Evolutionary conservation across 176 grass and related monocot species (phyloP).

Genomic region (Calamus simplicifolius): DNA sequence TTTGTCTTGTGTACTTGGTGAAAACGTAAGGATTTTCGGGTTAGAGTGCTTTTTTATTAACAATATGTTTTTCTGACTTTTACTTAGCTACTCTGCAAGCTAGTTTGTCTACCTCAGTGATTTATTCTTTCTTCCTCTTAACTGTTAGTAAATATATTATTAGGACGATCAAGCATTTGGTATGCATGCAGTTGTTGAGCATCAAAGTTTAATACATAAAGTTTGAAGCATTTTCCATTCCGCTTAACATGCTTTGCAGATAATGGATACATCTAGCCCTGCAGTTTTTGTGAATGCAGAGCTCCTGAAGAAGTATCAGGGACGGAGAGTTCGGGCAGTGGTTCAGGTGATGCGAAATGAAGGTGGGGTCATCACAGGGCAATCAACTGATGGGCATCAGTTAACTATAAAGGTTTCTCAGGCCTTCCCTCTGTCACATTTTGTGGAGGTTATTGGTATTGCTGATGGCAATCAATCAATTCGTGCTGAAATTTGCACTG

Average conservation of each 20-base stretch:
- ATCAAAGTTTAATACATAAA: too few relatives aligned
- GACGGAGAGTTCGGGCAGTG: slow-evolving; percentile 64
- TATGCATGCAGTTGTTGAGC: too few relatives aligned
- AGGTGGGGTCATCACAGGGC: slow-evolving; percentile 35
- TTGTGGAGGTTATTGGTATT: slow-evolving; percentile 71
- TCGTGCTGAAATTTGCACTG: slow-evolving; percentile 64
- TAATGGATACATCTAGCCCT: slow-evolving; percentile 83
- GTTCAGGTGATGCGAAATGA: slow-evolving; percentile 59
- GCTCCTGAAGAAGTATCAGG: slow-evolving; percentile 51
- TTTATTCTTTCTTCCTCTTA: too few relatives aligned
- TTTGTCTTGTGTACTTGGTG: too few relatives aligned
- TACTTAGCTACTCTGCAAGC: too few relatives aligned
- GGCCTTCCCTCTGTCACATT: slow-evolving; percentile 31
- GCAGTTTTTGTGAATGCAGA: slow-evolving; percentile 68
- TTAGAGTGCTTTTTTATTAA: too few relatives aligned
- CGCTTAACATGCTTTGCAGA: slow-evolving; percentile 14
- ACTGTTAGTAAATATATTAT: too few relatives aligned
- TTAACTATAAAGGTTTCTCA: slow-evolving; percentile 53
- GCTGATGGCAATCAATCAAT: slow-evolving; percentile 64
- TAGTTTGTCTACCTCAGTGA: too few relatives aligned
- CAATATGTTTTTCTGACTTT: too few relatives aligned
- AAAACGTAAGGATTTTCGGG: too few relatives aligned
- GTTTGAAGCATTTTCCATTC: too few relatives aligned
- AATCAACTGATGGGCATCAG: slow-evolving; percentile 64
- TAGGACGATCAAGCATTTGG: too few relatives aligned